Evolutionary conservation across 208 protist species (phyloP), one percentile per base, ranked within the genome.

Genomic region (Crithidia mellificae): DNA sequence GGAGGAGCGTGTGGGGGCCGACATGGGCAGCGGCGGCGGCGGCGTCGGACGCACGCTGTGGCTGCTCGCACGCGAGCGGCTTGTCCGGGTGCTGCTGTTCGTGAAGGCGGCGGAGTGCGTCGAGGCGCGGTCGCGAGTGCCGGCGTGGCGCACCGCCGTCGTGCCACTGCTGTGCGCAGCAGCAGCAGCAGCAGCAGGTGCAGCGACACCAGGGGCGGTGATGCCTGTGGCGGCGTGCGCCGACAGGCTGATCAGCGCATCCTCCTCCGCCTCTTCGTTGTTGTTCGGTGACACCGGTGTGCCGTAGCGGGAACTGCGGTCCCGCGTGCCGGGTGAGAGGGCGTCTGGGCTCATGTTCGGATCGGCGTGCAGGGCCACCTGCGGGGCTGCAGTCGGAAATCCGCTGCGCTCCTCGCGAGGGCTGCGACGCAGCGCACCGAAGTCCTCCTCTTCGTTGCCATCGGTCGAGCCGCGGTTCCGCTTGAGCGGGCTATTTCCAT

Each of bases 51-150:
- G 44, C n/a, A 44, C 65, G 55, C 70, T 75, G 39, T 65, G 53
- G 62, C 70, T 75, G 62, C 70, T 75, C n/a, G 70, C 61, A n/a
- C 70, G 70, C 36, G 70, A 68, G 8, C 62, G 69, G 27, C 62
- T 69, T 12, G 63, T 64, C 27, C 36, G 30, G 11, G 70, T 63
- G 20, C 62, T 65, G 70, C 70, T 75, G 27, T 68, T 58, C 15
- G 70, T 69, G 41, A 65, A 61, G 36, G 36, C 53, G 5, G 41
- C 46, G 54, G 70, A 75, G 55, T 59, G 61, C 3, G 54, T 50
- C 2, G 70, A 75, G 36, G 24, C 24, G 25, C 32, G 30, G 24
- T 68, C 44, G 29, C 43, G 38, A 12, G 51, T 29, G 39, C 38
- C 34, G 30, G 22, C 30, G 14, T 2, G 34, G 1, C 47, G 49